Conservation (phyloP, 345 rosid species). For the Theobroma cacao region DNA sequence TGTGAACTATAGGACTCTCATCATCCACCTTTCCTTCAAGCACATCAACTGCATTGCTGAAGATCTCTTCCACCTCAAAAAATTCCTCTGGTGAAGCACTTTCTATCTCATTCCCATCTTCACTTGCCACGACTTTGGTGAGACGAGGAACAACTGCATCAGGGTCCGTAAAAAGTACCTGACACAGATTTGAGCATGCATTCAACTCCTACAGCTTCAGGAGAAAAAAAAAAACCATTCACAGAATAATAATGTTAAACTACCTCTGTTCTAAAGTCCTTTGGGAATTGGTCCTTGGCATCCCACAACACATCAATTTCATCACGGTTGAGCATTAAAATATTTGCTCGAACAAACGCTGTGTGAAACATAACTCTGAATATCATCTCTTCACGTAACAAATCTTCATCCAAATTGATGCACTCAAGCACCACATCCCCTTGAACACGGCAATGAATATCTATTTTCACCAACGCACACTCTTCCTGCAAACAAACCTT, state of each 20-base stretch:
- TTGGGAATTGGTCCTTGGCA: slow-evolving; percentile 68
- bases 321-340: slow-evolving; percentile 66
- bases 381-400: slow-evolving; percentile 67
- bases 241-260: slow-evolving; percentile 32
- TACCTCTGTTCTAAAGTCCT: slow-evolving; percentile 95
- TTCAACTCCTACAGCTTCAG: slow-evolving; percentile 60
- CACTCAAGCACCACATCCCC: slow-evolving; percentile 98
- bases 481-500: slow-evolving; percentile 65
- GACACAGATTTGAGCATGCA: slow-evolving; percentile 66
- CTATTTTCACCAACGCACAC: slow-evolving; percentile 71
- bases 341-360: slow-evolving; percentile 79
- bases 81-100: slow-evolving; percentile 88
- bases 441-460: slow-evolving; percentile 77
- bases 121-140: slow-evolving; percentile 43
- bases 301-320: slow-evolving; percentile 89
- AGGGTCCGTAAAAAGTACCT: slow-evolving; percentile 86
- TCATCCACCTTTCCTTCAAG: slow-evolving; percentile 56
- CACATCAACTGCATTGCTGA: slow-evolving; percentile 63
- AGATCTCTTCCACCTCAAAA: slow-evolving; percentile 96
- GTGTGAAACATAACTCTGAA: slow-evolving; percentile 94
- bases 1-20: slow-evolving; percentile 32
- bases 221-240: slow-evolving; percentile 9
- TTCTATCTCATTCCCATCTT: slow-evolving; percentile 64
- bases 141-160: slow-evolving; percentile 62
- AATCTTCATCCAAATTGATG: slow-evolving; percentile 72